Evolutionary conservation across 495 filamentous ascomycete species (phyloP).

Genomic region (Aspergillus cavernicola): DNA sequence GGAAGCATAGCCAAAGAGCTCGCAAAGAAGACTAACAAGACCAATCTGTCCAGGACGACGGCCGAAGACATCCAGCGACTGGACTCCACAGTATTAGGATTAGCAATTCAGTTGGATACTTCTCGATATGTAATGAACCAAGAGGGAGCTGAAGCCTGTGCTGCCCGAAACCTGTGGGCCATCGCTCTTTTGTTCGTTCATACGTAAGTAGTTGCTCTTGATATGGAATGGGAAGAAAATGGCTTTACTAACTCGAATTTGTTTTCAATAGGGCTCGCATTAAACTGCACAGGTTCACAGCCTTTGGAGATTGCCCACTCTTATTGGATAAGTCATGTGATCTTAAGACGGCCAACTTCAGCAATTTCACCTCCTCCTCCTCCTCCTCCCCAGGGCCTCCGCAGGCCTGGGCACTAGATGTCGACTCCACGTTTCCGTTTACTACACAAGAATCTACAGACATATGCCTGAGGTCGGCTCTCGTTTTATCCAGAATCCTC

Average conservation of each 20-base stretch:
- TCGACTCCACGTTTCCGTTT: conserved; percentile 3
- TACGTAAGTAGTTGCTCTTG: not conserved
- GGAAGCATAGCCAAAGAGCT: conserved; percentile 2
- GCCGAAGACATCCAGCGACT: not conserved
- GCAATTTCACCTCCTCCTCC: not conserved
- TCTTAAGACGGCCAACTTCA: not conserved
- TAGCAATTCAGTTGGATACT: not conserved
- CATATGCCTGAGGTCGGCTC: conserved; percentile 5
- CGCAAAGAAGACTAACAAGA: not conserved
- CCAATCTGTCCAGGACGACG: not conserved
- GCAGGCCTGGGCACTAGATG: not conserved
- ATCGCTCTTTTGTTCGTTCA: conserved; percentile 2
- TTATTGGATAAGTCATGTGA: not conserved
- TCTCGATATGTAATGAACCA: not conserved
- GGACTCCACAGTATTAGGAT: not conserved
- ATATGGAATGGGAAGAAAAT: not conserved
- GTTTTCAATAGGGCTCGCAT: not conserved
- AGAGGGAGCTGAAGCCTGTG: conserved; percentile 4
- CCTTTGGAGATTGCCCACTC: not conserved
- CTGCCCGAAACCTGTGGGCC: conserved; percentile 3
- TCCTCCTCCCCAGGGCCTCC: not conserved
- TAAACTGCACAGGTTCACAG: not conserved
- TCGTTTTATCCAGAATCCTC: conserved; percentile 4
- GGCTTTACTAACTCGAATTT: too few species aligned
- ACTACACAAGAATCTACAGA: conserved; percentile 2